Evolutionary conservation across 2,329 filamentous ascomycete species (phyloP).

Genomic region (Apiospora sp.): DNA sequence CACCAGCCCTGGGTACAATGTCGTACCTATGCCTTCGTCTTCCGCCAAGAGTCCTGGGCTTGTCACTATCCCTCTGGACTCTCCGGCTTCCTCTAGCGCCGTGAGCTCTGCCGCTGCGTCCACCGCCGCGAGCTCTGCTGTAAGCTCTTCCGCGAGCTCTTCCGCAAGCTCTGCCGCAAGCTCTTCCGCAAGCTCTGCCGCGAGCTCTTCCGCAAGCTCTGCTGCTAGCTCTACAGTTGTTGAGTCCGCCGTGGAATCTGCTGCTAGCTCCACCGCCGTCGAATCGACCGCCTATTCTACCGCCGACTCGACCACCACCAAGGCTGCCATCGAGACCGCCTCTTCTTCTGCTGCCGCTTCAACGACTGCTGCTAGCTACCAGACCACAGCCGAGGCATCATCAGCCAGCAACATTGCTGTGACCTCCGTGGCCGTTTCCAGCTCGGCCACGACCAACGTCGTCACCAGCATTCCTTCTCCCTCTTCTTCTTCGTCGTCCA

Average conservation of each 20-base stretch:
- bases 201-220: not conserved
- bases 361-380: not conserved
- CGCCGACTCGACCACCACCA: not conserved
- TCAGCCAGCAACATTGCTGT: slow-evolving; percentile 1
- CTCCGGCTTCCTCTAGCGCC: not conserved
- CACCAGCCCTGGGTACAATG: not conserved
- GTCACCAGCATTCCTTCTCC: not conserved
- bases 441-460: slow-evolving; percentile 4
- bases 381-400: not conserved
- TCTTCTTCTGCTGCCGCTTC: slow-evolving; percentile 8
- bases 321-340: not conserved
- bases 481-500: not conserved
- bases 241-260: not conserved
- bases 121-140: not conserved
- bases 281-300: not conserved
- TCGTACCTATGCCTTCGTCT: not conserved
- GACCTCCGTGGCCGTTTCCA: slow-evolving; percentile 15
- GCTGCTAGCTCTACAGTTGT: not conserved
- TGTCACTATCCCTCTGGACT: not conserved
- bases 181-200: no score
- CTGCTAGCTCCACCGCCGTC: not conserved
- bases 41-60: not conserved
- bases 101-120: not conserved
- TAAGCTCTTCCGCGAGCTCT: not conserved
- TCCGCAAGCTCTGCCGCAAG: not conserved